Conservation (phyloP, 768 basidiomycete species). For the Termitomyces sp. region DNA sequence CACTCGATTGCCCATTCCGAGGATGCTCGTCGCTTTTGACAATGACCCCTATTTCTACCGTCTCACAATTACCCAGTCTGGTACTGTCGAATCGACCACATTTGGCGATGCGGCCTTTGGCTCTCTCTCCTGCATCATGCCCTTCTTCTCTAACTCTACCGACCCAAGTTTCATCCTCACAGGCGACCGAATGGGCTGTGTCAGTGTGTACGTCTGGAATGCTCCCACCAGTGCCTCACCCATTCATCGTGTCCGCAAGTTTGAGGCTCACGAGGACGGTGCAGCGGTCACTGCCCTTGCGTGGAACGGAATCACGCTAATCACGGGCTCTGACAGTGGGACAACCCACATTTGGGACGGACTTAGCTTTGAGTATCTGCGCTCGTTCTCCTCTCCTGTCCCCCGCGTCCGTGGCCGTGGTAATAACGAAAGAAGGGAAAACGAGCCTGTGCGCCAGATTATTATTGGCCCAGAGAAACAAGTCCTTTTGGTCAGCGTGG, state of each 20-base stretch:
- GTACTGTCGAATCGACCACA: slow-evolving; percentile 25
- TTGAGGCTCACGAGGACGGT: slow-evolving; percentile 63
- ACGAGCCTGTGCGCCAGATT: slow-evolving; percentile 51
- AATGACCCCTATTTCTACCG: slow-evolving; percentile 51
- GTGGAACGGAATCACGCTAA: slow-evolving; percentile 54
- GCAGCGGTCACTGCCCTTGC: slow-evolving; percentile 55
- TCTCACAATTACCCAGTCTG: slow-evolving; percentile 27
- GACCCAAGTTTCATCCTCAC: slow-evolving; percentile 47
- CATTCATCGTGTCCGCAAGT: slow-evolving; percentile 36
- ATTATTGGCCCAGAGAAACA: slow-evolving; percentile 48
- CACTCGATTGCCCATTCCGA: slow-evolving; percentile 17
- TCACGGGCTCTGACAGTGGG: slow-evolving; percentile 63
- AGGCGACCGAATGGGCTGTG: slow-evolving; percentile 62
- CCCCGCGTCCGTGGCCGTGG: slow-evolving; percentile 23
- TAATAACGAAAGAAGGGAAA: slow-evolving; percentile 21
- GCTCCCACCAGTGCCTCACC: slow-evolving; percentile 5
- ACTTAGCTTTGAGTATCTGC: slow-evolving; percentile 53
- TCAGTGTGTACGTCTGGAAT: slow-evolving; percentile 58
- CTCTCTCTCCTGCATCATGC: slow-evolving; percentile 42
- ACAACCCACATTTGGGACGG: slow-evolving; percentile 60
- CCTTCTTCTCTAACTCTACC: slow-evolving; percentile 36
- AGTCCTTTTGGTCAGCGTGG: slow-evolving; percentile 54
- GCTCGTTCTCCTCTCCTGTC: slow-evolving; percentile 47
- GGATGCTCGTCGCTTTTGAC: slow-evolving; percentile 48
- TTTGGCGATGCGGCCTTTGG: slow-evolving; percentile 54